Conservation (phyloP, 345 rosid species). For the Bruguiera sexangula region DNA sequence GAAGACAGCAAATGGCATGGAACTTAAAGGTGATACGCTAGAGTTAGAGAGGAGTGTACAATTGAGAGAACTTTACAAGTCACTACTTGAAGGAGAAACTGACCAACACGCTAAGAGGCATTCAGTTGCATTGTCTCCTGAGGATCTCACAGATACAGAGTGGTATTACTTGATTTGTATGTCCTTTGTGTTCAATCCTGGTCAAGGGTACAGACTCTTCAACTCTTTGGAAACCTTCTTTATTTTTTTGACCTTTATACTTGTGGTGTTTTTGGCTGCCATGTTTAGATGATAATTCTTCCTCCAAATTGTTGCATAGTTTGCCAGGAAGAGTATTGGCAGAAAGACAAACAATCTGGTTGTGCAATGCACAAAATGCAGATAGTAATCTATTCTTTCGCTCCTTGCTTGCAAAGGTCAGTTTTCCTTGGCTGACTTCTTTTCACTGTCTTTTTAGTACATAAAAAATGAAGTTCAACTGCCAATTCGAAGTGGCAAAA, state of each 20-base stretch:
- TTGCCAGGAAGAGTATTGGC: constrained; percentile 79
- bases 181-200: constrained; percentile 79
- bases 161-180: constrained; percentile 98
- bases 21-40: constrained; percentile 47
- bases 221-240: neutral
- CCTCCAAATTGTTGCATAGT: constrained; percentile 34
- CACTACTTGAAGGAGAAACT: constrained; percentile 57
- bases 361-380: constrained; percentile 78
- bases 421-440: constrained; percentile 14
- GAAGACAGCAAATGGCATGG: constrained; percentile 58
- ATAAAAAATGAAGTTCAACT: too few relatives aligned
- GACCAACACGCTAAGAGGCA: constrained; percentile 45
- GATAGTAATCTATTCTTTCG: constrained; percentile 81
- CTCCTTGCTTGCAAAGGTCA: constrained; percentile 87
- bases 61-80: constrained; percentile 60
- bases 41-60: constrained; percentile 83
- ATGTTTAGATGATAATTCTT: neutral
- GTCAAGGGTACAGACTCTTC: constrained; percentile 58
- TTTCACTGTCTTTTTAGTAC: neutral
- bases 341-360: constrained; percentile 64
- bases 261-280: neutral
- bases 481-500: neutral
- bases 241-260: neutral
- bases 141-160: constrained; percentile 87
- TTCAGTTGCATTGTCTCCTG: constrained; percentile 70